Evolutionary conservation across 164 flowering plant genomes (phyloP).

Genomic region (Kalanchoe fedtschenkoi): DNA sequence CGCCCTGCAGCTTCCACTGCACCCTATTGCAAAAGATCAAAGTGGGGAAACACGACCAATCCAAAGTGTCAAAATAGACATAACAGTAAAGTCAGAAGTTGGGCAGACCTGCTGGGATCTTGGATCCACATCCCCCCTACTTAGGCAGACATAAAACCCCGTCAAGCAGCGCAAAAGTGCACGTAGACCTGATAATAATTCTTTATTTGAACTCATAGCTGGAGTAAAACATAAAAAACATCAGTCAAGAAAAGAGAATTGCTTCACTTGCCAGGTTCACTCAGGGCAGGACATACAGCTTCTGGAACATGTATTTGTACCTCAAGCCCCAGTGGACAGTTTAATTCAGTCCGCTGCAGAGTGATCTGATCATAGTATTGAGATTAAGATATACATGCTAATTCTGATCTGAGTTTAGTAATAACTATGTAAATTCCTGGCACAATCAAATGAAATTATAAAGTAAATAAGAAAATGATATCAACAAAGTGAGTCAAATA

Average conservation of each 20-base stretch:
- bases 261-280: conserved; percentile 75
- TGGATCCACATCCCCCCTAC: conserved; percentile 84
- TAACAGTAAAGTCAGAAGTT: not conserved
- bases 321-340: conserved; percentile 88
- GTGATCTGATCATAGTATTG: conserved; percentile 56
- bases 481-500: conserved; percentile 5
- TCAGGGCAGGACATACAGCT: conserved; percentile 89
- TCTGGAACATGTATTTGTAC: conserved; percentile 84
- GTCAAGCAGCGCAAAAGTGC: conserved; percentile 96
- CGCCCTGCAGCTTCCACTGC: conserved; percentile 88
- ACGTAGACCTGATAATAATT: conserved; percentile 61
- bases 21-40: conserved; percentile 32
- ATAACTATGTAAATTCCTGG: not conserved
- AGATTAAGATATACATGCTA: not conserved
- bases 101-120: conserved; percentile 54
- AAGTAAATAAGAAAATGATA: not conserved
- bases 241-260: not conserved
- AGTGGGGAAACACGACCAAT: conserved; percentile 6
- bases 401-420: not conserved
- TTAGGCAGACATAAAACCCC: conserved; percentile 82
- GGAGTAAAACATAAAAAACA: not conserved
- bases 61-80: not conserved
- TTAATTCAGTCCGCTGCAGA: conserved; percentile 74
- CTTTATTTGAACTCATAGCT: conserved; percentile 6
- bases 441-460: not conserved